phyloP scores from a whole-genome alignment of 495 filamentous ascomycete genomes.

The Venustampulla echinocandica region DNA sequence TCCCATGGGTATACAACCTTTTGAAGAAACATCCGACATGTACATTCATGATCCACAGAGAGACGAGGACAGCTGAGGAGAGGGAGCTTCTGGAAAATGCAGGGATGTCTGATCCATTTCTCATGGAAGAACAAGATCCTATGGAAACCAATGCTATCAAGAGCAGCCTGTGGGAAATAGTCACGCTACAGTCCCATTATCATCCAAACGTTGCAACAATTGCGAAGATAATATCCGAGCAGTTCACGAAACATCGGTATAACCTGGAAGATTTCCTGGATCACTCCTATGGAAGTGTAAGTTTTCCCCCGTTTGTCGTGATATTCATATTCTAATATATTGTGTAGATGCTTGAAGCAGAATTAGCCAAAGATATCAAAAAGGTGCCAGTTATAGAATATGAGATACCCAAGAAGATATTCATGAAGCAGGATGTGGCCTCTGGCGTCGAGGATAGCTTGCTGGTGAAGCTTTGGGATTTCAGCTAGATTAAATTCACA shows the following conservation, averaged over 20 bases:
- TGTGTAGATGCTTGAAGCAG: constrained; percentile 64
- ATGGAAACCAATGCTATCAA: constrained; percentile 81
- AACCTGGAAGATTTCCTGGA: constrained; percentile 93
- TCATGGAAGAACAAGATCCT: constrained; percentile 66
- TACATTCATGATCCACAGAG: constrained; percentile 92
- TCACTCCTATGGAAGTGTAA: constrained; percentile 80
- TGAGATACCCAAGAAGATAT: constrained; percentile 86
- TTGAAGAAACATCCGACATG: constrained; percentile 83
- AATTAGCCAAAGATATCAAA: constrained; percentile 72
- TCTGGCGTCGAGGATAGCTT: constrained; percentile 29
- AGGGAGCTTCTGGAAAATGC: constrained; percentile 49
- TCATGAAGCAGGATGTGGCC: constrained; percentile 48
- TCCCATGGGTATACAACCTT: constrained; percentile 93
- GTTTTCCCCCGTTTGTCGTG: constrained; percentile 25
- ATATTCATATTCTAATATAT: neutral
- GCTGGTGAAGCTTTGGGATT: constrained; percentile 49
- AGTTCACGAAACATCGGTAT: constrained; percentile 93
- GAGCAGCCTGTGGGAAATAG: constrained; percentile 90
- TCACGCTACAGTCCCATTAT: constrained; percentile 83
- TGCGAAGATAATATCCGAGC: constrained; percentile 87
- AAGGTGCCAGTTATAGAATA: constrained; percentile 84
- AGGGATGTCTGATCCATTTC: constrained; percentile 75
- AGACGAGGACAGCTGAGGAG: constrained; percentile 45
- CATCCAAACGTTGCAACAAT: constrained; percentile 96
- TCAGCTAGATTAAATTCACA: constrained; percentile 23